phyloP scores from a whole-genome alignment of 345 rosid species.

The Gossypium bickii region DNA sequence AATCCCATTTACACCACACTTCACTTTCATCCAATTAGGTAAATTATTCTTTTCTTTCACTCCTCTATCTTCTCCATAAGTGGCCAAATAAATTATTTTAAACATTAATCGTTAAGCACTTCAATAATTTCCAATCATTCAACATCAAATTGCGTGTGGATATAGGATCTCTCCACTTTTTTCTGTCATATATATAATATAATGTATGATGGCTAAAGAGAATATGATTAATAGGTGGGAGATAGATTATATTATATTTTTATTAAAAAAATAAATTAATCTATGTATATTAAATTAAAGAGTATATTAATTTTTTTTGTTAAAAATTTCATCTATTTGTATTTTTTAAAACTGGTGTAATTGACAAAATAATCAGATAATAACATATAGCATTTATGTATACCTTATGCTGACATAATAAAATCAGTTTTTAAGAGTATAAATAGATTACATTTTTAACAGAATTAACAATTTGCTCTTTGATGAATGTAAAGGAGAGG shows the following conservation, averaged over 20 bases:
- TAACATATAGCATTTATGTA: too few species aligned
- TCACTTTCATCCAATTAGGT: not conserved
- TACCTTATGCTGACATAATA: fast-evolving
- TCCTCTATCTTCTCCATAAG: not conserved
- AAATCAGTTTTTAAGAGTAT: too few species aligned
- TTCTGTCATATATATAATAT: not conserved
- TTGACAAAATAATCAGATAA: too few species aligned
- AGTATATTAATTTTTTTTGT: too few species aligned
- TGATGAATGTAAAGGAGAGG: too few species aligned
- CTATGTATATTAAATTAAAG: too few species aligned
- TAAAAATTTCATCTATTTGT: too few species aligned
- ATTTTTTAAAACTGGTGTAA: too few species aligned
- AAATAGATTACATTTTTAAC: too few species aligned
- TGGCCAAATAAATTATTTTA: not conserved
- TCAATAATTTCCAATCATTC: not conserved
- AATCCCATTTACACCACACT: not conserved
- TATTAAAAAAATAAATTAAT: too few species aligned
- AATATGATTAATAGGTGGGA: not conserved
- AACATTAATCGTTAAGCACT: too few species aligned
- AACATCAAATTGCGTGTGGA: not conserved
- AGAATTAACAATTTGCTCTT: fast-evolving
- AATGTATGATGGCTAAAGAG: not conserved
- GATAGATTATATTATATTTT: too few species aligned
- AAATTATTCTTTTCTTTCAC: not conserved
- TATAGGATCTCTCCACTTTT: not conserved